Base-by-base conservation (phyloP, 2,329 filamentous ascomycete species). In the Colletotrichum navitas region DNA sequence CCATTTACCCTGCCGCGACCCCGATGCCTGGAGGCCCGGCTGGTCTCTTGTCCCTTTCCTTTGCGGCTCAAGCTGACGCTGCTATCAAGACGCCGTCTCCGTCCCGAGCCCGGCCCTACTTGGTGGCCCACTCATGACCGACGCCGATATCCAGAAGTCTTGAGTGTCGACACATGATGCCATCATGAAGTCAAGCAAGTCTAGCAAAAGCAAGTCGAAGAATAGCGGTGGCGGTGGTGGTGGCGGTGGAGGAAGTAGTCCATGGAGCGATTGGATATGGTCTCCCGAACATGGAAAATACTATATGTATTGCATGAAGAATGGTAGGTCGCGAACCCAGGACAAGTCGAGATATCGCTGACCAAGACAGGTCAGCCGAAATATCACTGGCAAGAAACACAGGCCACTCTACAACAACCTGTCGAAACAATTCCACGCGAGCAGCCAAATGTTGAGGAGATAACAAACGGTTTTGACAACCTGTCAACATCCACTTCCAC, bases 211-310 rank as follows among this genome's bases (percentile, higher is more conserved):
- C 52, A 78, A 77, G 66, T 75, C 76, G 32, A 77, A 68, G 51
- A 58, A 58, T 29, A 49, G 58, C 32, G 63, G 63, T 4, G 63
- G 63, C 2, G 32, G 43, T n/a, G 65, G 59, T n/a, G 52, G 43
- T 36, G 45, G 63, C 26, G 34, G 32, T 43, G 68, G 60, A 74
- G 71, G 67, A 41, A 34, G 70, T n/a, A 66, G 63, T 29, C n/a
- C 32, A 1, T 78, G 77, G 78, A 74, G 69, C 36, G 73, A 75
- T 5, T 82, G 80, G 80, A 71, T 73, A 24, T 80, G 75, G 75
- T 76, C 76, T 32, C 29, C 32, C 21, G 69, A 75, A 6, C 75
- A 79, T 47, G 49, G 72, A 18, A 73, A 76, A 66, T 76, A 79
- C 58, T 82, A 78, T 60, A 78, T 77, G 61, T 75, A 76, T 24